Base-by-base conservation (phyloP, 108 stramenopile genomes). In the Cyclotella sp. region DNA sequence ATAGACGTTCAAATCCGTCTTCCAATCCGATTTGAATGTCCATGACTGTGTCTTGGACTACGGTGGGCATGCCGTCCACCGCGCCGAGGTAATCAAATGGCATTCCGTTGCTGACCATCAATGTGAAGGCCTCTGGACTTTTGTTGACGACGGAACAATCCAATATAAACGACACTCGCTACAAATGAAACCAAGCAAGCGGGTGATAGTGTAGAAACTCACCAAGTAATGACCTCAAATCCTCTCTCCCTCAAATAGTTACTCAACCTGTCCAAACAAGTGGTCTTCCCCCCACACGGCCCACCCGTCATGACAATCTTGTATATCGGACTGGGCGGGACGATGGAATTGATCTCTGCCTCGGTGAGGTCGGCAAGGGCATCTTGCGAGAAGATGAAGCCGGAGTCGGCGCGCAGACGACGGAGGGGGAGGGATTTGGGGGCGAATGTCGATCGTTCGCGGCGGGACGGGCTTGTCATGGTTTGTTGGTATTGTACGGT, bases 271-370 rank as follows among this genome's bases (percentile, higher is more conserved):
- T 90, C 91, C 66, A 97, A 70, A 9, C 95, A 92, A 16, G 97
- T 98, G 0, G 98, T 97, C 75, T 98, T 97, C 3, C 98, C 98
- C 34, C 95, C 97, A 71, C 98, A 98, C n/a, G 98, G 98, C 13
- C 98, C 98, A 11, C 98, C 98, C 18, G 98, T 97, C 62, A 97
- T 79, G 24, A 93, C 93, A 68, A 92, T 82, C 44, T 79, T 81
- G 71, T 87, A 86, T 12, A 90, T 72, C 0, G 87, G 87, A 55
- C 72, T 68, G 30, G 81, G 81, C 12, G 81, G 81, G 15, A 73
- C 74, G 44, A 82, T 67, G 53, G 61, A 54, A 41, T 82, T 82
- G 67, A 82, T 71, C 58, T 82, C 81, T 0, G 81, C 81, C 29
- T 63, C 60, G 47, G 74, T 57, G 3, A 79, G 66, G 27, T 75